A percentile compares a stretch with the other conserved stretches of the same genome.
Evolutionary conservation across 768 basidiomycete genomes (phyloP).

Genomic region (Lactarius hatsudake): DNA sequence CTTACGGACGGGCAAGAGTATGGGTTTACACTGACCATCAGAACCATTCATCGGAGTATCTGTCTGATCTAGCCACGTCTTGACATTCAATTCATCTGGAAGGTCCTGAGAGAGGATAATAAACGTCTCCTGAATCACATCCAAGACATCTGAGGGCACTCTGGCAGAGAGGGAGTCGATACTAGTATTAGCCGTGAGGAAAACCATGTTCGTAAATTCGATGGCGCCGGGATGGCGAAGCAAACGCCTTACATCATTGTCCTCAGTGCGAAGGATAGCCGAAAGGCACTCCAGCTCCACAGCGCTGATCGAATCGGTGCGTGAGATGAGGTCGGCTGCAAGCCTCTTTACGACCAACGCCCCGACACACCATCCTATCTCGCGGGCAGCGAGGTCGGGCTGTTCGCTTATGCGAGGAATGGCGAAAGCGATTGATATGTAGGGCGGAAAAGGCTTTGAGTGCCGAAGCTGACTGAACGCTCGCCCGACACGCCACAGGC

Average conservation of each 20-base stretch:
- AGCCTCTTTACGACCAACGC: too few species aligned
- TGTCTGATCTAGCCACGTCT: neutral
- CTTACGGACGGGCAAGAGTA: neutral
- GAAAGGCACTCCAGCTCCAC: neutral
- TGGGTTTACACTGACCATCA: neutral
- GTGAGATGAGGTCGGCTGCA: too few species aligned
- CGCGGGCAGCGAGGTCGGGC: too few species aligned
- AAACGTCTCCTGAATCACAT: neutral
- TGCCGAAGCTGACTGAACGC: too few species aligned
- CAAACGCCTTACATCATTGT: neutral
- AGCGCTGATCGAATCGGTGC: too few species aligned
- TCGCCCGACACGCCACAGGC: too few species aligned
- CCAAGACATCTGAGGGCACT: neutral
- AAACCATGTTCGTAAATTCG: neutral
- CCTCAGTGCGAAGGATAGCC: neutral
- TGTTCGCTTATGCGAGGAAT: too few species aligned
- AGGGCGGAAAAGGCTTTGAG: too few species aligned
- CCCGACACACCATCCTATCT: too few species aligned
- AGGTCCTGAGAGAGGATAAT: neutral
- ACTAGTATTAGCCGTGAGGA: neutral
- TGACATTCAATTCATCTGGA: neutral
- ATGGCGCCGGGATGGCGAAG: neutral
- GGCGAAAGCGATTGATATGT: too few species aligned
- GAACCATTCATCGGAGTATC: neutral
- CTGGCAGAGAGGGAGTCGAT: neutral